Evolutionary conservation across 208 protist species (phyloP), one percentile per base, ranked within the genome.

Genomic region (Trypanosoma caninum): DNA sequence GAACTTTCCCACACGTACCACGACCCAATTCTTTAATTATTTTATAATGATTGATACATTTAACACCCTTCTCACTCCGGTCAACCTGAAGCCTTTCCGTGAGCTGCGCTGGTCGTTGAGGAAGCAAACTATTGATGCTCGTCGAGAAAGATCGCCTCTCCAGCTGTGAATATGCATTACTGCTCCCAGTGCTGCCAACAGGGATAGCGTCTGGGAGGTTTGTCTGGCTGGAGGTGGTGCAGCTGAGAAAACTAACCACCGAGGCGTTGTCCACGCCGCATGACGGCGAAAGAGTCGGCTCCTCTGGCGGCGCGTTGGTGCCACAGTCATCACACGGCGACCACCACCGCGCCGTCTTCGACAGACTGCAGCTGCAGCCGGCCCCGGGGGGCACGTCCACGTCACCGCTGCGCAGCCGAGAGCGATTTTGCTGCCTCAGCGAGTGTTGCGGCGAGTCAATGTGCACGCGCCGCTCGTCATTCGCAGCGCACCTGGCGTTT

Each of bases 11-110:
- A 33, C 69, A 90, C 20, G 75, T 56, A 16, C 89, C 89, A 27
- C 72, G 37, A 31, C 89, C 89, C 37, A 95, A 76, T 50, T 84
- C 82, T 20, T 80, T 69, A 5, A 93, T 53, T 1, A 95, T 42
- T 30, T 73, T 69, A 72, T 93, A 93, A 53, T 91, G 47, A 59
- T 93, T 95, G 47, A 93, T 66, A 59, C 74, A 85, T 63, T 76
- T 74, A 9, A 4, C 22, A 3, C 66, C 66, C n/a, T 55, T 25
- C 33, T 57, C 56, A 53, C 33, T 56, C 13, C 51, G 30, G 62
- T 23, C 33, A 33, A 69, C 35, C 28, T 14, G 10, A 44, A 61
- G 33, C 28, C 54, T 73, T 56, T 44, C 58, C 27, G 66, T 79
- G 27, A 58, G 23, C 18, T 62, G n/a, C 23, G 63, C 63, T n/a